Evolutionary conservation across 345 rosid species (phyloP), one percentile per base, ranked within the genome.

Genomic region (Eucalyptus rudis): DNA sequence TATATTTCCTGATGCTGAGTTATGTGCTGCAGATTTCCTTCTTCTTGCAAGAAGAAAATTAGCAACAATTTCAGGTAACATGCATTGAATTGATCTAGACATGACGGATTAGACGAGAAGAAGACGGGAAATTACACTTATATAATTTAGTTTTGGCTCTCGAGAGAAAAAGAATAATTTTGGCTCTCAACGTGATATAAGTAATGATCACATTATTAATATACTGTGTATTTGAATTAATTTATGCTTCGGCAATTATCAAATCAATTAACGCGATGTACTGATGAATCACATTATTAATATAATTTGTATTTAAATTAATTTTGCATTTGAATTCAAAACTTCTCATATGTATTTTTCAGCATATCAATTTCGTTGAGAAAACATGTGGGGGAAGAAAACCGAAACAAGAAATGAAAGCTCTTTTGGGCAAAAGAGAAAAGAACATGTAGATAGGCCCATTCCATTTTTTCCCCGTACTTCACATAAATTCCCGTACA

Each of bases 181-280:
- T 0, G 1, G 19, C 10, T 14, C 0, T 27, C 16, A 59, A 27
- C 31, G 2, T 59, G 16, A 59, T 59, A 0, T 27, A 59, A 59
- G n/a, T 59, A 27, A 59, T 59, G 14, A 59, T 59, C 31, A 59
- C 66, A 27, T 59, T 59, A 11, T 59, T 27, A 59, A 59, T 59
- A 9, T 22, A 22, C 24, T 56, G 13, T 56, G 62, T 22, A 56
- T 56, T 24, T 56, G 62, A 9, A 56, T 56, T 33, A 5, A 33
- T 8, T 33, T 68, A 14, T 64, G 10, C 10, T n/a, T n/a, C 10
- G 8, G 31, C 6, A 27, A 27, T 59, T 59, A 13, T 59, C 33
- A 2, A 27, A 59, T 27, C 31, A 27, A 59, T 27, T 13, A 59
- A 27, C 31, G 15, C 13, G 16, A 59, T 27, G 68, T 59, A 27